Evolutionary conservation across 306 rosid genomes (phyloP), one percentile per base, ranked within the genome.

Genomic region (Inga laurina): DNA sequence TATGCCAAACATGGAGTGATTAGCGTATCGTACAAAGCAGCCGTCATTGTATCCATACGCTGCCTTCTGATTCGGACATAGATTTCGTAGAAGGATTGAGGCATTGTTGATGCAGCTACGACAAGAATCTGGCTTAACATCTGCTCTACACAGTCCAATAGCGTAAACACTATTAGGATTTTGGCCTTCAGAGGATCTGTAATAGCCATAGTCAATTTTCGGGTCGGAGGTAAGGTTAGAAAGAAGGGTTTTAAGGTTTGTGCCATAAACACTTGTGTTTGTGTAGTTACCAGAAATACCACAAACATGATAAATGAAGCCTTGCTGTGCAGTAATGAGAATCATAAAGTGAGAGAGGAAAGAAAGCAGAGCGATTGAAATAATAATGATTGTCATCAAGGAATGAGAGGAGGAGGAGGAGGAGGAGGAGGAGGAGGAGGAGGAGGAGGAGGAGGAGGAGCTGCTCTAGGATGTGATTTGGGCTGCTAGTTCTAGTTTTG

Each of bases 271-370:
- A 44, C 86, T 68, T 68, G 73, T 72, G 41, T 84, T 78, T 27
- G 88, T 82, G 86, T 79, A 82, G 78, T 88, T 84, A 8, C 86
- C 87, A 2, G 9, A 16, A n/a, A n/a, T n/a, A n/a, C n/a, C n/a
- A n/a, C n/a, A n/a, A n/a, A n/a, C n/a, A n/a, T n/a, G n/a, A n/a
- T n/a, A n/a, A n/a, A n/a, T n/a, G 30, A 68, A 68, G 13, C 8
- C 3, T 10, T 61, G 30, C 51, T n/a, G 35, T 49, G 54, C 14
- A 52, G 56, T 22, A 1, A 14, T 22, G 51, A 68, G 27, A 4
- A 71, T 48, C 11, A 71, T 2, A 30, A 34, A 6, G 10, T 37
- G 48, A 44, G 5, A 65, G 22, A 78, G 41, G 68, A 68, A n/a
- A 18, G 5, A 74, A 2, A 74, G 70, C 12, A 52, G 52, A 18